Base-by-base conservation (phyloP, 257 asterid genomes). In the Solanum tacnaense region DNA sequence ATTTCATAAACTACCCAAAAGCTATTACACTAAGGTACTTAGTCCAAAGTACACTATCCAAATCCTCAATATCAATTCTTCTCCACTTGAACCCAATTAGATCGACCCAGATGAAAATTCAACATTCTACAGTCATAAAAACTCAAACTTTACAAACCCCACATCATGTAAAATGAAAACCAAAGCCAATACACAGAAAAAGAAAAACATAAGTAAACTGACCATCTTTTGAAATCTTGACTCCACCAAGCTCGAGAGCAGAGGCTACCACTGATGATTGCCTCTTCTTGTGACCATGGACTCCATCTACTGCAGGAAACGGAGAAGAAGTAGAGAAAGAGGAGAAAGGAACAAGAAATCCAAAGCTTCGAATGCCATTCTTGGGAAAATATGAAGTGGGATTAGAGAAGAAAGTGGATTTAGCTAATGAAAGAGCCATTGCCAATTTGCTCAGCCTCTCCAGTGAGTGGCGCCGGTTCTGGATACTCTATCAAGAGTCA, bases 381-480 rank as follows among this genome's bases (percentile, higher is more conserved):
- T 75, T 87, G 76, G 89, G 89, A 9, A 89, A 70, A 60, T 88
- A 87, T 21, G 88, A 68, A 49, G 94, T 89, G 81, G 94, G 89
- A 85, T 92, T 93, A 15, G 93, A 81, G 79, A 91, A 65, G 35
- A 92, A 20, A 4, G 95, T n/a, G 12, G 95, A 89, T 84, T 92
- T 93, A 38, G 94, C 93, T 25, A 91, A 86, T 32, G 95, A 84
- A 70, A 90, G 89, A 29, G 98, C 98, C 98, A 94, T 95, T 71
- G 84, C 65, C 0, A 65, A 44, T 82, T 46, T 82, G 70, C 20
- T 82, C 68, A 1, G 67, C 65, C 67, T n/a, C 70, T 49, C 25
- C 21, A 5, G 11, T 52, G 41, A 82, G 20, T 49, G 70, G 29
- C 86, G 31, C 70, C 85, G 11, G 29, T 81, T 81, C 3, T 72